These are phyloP conservation scores for Colletotrichum kahawae DNA, from an alignment of 2,329 filamentous ascomycete genomes.

Conservation along the genomic window DNA sequence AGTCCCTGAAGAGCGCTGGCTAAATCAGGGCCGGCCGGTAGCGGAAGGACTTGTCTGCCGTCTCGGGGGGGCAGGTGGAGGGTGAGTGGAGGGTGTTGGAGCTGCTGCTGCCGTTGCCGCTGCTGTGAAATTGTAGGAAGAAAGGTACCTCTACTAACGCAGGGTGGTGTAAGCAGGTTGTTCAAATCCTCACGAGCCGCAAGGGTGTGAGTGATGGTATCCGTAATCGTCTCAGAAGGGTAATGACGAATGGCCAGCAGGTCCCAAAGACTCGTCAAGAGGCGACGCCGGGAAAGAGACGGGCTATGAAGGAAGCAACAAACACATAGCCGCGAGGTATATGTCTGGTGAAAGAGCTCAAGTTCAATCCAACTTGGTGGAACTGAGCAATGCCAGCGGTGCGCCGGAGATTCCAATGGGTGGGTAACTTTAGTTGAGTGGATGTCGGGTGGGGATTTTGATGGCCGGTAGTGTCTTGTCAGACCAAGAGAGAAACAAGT, in stretches of 20 bases:
- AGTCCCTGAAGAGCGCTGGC: conserved; percentile 8
- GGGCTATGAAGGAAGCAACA: conserved; percentile 13
- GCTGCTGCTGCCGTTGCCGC: neutral
- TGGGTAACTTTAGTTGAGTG: conserved; percentile 15
- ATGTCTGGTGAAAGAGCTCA: neutral
- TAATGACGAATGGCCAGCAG: neutral
- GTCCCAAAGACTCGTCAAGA: neutral
- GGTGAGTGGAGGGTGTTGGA: neutral
- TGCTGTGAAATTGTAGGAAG: neutral
- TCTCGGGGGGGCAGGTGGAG: neutral
- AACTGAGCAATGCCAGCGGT: conserved; percentile 5
- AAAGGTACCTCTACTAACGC: neutral
- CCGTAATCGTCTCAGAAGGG: neutral
- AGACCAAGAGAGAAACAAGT: neutral
- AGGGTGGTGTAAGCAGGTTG: neutral
- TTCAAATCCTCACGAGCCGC: neutral
- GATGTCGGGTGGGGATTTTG: conserved; percentile 1
- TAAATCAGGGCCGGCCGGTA: conserved; percentile 13
- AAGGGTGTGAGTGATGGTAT: neutral
- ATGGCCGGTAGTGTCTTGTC: neutral
- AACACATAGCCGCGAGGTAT: conserved; percentile 6
- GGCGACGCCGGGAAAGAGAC: neutral
- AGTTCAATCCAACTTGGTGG: neutral
- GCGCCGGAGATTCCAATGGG: conserved; percentile 13
- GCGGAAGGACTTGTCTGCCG: neutral